Base-by-base conservation (phyloP, 2,329 filamentous ascomycete species). In the Fusarium odoratissimum region DNA sequence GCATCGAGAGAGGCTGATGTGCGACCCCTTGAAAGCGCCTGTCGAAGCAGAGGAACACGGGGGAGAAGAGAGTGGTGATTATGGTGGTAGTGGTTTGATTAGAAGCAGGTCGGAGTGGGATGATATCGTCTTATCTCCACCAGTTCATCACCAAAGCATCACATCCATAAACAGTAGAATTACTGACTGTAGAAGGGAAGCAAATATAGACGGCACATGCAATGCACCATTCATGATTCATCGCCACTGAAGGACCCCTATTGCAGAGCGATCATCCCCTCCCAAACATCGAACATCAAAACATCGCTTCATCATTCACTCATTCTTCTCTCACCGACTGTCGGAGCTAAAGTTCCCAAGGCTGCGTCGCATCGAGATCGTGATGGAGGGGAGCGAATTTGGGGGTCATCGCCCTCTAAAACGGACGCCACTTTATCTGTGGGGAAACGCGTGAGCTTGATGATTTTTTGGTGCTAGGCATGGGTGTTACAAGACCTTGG, bases 391-490 rank as follows among this genome's bases (percentile, higher is more conserved):
- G 48, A 35, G 59, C 48, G 16, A 44, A 35, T 42, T 67, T 65
- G 64, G 65, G 66, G 63, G 67, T 71, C 71, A 74, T 66, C 61
- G 42, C 60, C 65, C 60, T 69, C 64, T 72, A 51, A 33, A 23
- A 44, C 33, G 13, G 67, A 59, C 65, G 61, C 68, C 65, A 63
- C 52, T 65, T 65, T 60, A 64, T 75, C 74, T 62, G 75, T 77
- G 74, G 75, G 72, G 75, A 77, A 77, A 75, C 70, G 75, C 75
- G 74, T 77, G 75, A 76, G 75, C 62, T 74, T 33, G 30, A 35
- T 40, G 38, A n/a, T 33, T 64, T 61, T 64, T 58, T 54, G 40
- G 64, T 67, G 63, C 64, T 67, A 67, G 62, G 48, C 51, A 58
- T 54, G 49, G 49, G 33, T 54, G 23, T 28, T 40, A 17, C 49